Base-by-base conservation (phyloP, 108 stramenopile species). In the Skeletonema marinoi region DNA sequence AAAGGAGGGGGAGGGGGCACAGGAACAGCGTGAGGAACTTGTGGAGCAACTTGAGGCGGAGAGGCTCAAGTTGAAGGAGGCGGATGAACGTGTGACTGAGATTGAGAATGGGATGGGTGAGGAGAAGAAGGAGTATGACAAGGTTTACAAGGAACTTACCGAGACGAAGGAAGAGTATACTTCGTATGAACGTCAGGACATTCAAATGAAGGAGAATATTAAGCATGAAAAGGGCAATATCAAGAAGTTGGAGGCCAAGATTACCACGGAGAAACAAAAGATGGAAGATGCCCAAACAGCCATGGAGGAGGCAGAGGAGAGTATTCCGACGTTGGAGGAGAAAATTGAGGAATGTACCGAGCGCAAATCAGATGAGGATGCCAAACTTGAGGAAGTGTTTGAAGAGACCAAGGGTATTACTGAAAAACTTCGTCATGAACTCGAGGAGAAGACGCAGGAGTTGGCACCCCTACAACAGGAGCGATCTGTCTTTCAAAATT, bases 201-300 rank as follows among this genome's bases (percentile, higher is more conserved):
- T 98, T 85, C 96, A 97, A 78, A 77, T 96, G 66, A 68, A 89
- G 61, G 99, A 96, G 84, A 91, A 95, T 66, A 88, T 96, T 78
- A 98, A 98, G 89, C 84, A 89, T 85, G 83, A 78, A 48, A 92
- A 95, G 70, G 75, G 68, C 25, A 83, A 88, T 56, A 80, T 77
- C 14, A 91, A 92, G 64, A 97, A 96, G 84, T 72, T 95, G 42
- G 84, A 91, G 67, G 81, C 84, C 8, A 91, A 93, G 46, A 84
- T 93, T 42, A 77, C 86, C 35, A 68, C 70, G 13, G 93, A 95
- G 73, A 67, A 59, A 25, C 86, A 92, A 62, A 96, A 96, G 74
- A 68, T 78, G 31, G 75, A 62, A 8, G 85, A 74, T 51, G 87
- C 88, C 29, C 64, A 54, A 2, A 32, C 71, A 31, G 92, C 86